Conservation (phyloP, 164 flowering plant genomes). For the Kalanchoe fedtschenkoi region DNA sequence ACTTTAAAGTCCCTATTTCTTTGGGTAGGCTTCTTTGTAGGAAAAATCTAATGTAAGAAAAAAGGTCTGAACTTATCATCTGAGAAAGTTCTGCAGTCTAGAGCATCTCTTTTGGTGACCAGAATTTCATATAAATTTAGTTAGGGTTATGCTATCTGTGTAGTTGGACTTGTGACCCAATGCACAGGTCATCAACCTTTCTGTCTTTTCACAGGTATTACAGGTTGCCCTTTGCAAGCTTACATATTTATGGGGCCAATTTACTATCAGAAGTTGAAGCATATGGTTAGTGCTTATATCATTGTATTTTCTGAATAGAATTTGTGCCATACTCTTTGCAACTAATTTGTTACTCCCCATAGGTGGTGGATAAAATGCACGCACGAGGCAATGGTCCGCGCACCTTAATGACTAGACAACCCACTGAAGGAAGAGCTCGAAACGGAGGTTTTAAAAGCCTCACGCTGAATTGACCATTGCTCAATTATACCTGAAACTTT, state of each 20-base stretch:
- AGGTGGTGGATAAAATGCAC: conserved; percentile 96
- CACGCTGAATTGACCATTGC: neutral
- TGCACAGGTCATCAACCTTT: neutral
- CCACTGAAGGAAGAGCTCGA: conserved; percentile 85
- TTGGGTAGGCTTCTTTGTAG: too few species aligned
- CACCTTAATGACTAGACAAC: conserved; percentile 79
- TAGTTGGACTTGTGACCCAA: neutral
- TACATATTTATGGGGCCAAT: conserved; percentile 98
- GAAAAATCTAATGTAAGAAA: neutral
- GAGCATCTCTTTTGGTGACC: neutral
- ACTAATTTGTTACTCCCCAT: neutral
- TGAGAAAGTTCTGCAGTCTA: neutral
- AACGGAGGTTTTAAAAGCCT: conserved; percentile 57
- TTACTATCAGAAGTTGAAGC: conserved; percentile 90
- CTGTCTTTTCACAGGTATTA: conserved; percentile 46
- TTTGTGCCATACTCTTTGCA: neutral
- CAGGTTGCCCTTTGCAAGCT: conserved; percentile 82
- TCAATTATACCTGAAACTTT: neutral
- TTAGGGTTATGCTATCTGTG: neutral
- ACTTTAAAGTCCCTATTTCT: too few species aligned
- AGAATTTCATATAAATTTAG: too few species aligned
- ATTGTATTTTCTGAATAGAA: neutral
- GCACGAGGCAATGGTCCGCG: conserved; percentile 88
- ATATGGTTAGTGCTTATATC: conserved; percentile 52
- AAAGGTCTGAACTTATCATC: neutral